phyloP scores from a whole-genome alignment of 768 basidiomycete genomes.

The Sutorius australiensis region DNA sequence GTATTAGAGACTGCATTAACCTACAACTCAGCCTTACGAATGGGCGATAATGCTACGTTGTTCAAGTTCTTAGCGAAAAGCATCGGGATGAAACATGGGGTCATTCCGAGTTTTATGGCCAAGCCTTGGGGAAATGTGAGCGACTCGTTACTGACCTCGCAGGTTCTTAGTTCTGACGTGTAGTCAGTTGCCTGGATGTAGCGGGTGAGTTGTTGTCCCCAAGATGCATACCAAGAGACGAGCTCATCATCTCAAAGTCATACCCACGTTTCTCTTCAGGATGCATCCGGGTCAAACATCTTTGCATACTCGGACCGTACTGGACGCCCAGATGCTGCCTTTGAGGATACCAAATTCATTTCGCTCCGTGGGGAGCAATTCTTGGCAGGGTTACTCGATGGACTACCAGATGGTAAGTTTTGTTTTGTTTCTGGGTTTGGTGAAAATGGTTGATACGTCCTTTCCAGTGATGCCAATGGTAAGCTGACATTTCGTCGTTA shows the following conservation, averaged over 20 bases:
- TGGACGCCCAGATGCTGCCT: conserved; percentile 68
- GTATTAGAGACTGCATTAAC: conserved; percentile 86
- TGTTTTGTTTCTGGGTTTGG: background rate
- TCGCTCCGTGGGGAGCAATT: conserved; percentile 86
- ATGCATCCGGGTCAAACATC: conserved; percentile 64
- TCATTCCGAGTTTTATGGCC: conserved; percentile 97
- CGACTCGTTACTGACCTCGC: conserved; percentile 5
- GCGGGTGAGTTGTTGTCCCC: conserved; percentile 57
- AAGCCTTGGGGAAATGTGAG: conserved; percentile 92
- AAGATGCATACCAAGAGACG: conserved; percentile 10
- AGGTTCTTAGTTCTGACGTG: conserved; percentile 4
- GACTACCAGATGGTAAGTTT: conserved; percentile 77
- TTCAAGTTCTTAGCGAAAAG: conserved; percentile 95
- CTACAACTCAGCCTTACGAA: conserved; percentile 71
- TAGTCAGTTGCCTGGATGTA: conserved; percentile 85
- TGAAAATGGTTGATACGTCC: background rate
- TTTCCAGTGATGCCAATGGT: conserved; percentile 79
- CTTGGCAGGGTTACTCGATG: conserved; percentile 89
- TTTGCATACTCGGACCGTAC: conserved; percentile 66
- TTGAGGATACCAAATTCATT: conserved; percentile 79
- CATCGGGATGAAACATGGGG: conserved; percentile 80
- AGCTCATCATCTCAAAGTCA: conserved; percentile 48
- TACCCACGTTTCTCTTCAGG: conserved; percentile 84
- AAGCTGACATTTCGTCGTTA: conserved; percentile 18
- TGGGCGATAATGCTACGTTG: conserved; percentile 89